A percentile compares a stretch with the other conserved stretches of the same genome.
phyloP scores from a whole-genome alignment of 257 asterid genomes.

The Plectranthus barbatus region DNA sequence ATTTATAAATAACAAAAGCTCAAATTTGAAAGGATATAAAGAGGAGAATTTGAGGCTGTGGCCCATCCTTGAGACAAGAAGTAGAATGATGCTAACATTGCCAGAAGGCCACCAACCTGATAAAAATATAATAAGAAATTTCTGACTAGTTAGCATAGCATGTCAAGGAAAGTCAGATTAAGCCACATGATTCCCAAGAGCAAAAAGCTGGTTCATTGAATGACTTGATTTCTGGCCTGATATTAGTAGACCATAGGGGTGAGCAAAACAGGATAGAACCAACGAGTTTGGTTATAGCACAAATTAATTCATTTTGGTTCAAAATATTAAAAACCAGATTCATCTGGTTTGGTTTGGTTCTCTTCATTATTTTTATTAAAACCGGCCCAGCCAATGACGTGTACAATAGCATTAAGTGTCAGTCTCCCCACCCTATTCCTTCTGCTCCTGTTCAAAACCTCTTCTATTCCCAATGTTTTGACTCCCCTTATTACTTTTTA shows the following conservation, averaged over 20 bases:
- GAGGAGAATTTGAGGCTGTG: slow-evolving; percentile 60
- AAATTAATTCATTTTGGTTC: not conserved
- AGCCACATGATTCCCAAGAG: not conserved
- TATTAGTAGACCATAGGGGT: not conserved
- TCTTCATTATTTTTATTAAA: not conserved
- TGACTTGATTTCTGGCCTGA: not conserved
- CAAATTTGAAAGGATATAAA: slow-evolving; percentile 71
- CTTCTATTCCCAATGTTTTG: too few species aligned
- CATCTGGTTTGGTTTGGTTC: not conserved
- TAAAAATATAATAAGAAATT: slow-evolving; percentile 20
- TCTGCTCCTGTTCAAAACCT: too few species aligned
- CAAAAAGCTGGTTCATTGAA: not conserved
- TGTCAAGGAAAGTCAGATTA: slow-evolving; percentile 3
- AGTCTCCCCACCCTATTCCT: not conserved
- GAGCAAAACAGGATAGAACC: not conserved
- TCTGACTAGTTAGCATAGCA: slow-evolving; percentile 4
- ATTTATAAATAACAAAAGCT: slow-evolving; percentile 14
- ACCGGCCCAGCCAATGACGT: not conserved
- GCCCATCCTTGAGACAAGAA: slow-evolving; percentile 96
- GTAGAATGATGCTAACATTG: slow-evolving; percentile 84
- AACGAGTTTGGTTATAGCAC: not conserved
- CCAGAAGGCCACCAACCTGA: slow-evolving; percentile 90
- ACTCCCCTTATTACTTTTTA: too few species aligned
- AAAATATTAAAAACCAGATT: too few species aligned
- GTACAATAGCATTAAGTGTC: not conserved